Conservation (phyloP, 208 protist species). For the Balamuthia mandrillaris region DNA sequence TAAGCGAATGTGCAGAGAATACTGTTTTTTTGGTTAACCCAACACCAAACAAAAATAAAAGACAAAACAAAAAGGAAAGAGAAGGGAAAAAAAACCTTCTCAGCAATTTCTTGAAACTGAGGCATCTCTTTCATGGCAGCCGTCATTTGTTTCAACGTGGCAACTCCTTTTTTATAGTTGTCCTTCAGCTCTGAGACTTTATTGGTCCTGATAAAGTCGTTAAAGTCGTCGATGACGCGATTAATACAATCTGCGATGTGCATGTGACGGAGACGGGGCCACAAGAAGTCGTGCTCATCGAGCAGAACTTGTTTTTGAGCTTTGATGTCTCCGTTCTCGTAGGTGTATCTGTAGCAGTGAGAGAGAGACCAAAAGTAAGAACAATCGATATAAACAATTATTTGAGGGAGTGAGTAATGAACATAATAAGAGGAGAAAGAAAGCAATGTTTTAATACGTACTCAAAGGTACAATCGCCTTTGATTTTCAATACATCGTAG, state of each 20-base stretch:
- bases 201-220: conserved; percentile 10
- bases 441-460: too few species aligned
- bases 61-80: too few species aligned
- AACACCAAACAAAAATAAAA: too few species aligned
- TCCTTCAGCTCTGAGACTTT: conserved; percentile 1
- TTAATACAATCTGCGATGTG: conserved; percentile 11
- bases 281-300: conserved; percentile 9
- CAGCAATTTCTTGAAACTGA: conserved; percentile 6
- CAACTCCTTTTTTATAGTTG: conserved; percentile 12
- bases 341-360: not conserved
- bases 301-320: not conserved
- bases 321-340: not conserved
- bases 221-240: not conserved
- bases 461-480: too few species aligned
- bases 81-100: too few species aligned
- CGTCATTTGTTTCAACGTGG: not conserved
- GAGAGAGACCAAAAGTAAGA: too few species aligned
- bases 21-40: too few species aligned
- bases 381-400: too few species aligned
- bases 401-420: too few species aligned
- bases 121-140: conserved; percentile 24
- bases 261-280: conserved; percentile 6
- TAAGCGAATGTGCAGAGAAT: conserved; percentile 1
- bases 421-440: too few species aligned
- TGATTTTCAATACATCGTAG: conserved; percentile 47